A percentile compares a stretch with the other conserved stretches of the same genome.
Conservation (phyloP, 371 early-diverging fungal species). For the Smittium culicis region DNA sequence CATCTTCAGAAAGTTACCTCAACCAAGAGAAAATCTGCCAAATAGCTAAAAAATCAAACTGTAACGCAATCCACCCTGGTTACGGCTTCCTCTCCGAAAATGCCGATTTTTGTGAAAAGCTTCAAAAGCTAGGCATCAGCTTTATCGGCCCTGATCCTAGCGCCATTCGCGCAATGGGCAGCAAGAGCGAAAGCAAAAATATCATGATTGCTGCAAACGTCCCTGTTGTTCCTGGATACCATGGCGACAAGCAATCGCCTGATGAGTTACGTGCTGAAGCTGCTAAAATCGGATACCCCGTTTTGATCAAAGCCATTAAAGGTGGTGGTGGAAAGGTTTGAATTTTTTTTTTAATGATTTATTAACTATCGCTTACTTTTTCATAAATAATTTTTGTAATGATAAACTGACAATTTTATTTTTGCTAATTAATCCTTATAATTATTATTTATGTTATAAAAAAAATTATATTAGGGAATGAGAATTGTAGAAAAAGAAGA, state of each 20-base stretch:
- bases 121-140: slow-evolving; percentile 46
- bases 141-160: slow-evolving; percentile 66
- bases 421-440: no score
- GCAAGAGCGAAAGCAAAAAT: slow-evolving; percentile 78
- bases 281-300: slow-evolving; percentile 54
- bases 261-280: slow-evolving; percentile 52
- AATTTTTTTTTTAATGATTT: no score
- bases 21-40: no score
- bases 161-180: slow-evolving; percentile 85
- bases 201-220: slow-evolving; percentile 73
- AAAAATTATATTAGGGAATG: slow-evolving; percentile 60
- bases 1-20: no score
- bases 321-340: slow-evolving; percentile 82
- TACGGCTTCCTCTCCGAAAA: slow-evolving; percentile 87
- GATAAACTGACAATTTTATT: no score
- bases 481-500: slow-evolving; percentile 51
- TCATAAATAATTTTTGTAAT: no score
- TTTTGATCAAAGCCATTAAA: slow-evolving; percentile 77
- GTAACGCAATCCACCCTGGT: slow-evolving; percentile 72
- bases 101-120: slow-evolving; percentile 51
- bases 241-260: slow-evolving; percentile 61
- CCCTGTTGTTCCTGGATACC: slow-evolving; percentile 78
- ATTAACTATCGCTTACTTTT: no score
- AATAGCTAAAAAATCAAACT: no score
- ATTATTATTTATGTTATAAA: no score